Evolutionary conservation across 2,329 filamentous ascomycete genomes (phyloP).

Genomic region (Colletotrichum sp.): DNA sequence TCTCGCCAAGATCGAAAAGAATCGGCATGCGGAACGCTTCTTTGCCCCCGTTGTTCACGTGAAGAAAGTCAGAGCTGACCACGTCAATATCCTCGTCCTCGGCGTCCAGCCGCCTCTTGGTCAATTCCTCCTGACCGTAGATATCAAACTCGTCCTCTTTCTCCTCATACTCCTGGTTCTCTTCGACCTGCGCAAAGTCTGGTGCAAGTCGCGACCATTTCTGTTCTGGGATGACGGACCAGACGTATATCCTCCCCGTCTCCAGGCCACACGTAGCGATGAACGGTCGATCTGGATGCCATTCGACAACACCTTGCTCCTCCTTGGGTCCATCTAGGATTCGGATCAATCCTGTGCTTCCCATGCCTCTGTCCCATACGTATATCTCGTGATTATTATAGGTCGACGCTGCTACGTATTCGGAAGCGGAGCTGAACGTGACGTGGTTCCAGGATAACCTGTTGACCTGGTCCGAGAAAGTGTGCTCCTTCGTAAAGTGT

Average conservation of each 20-base stretch:
- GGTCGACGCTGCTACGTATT: constrained; percentile 95
- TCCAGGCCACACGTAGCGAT: constrained; percentile 92
- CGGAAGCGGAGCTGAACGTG: constrained; percentile 90
- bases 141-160: constrained; percentile 98
- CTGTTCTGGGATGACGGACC: constrained; percentile 94
- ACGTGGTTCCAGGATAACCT: constrained; percentile 96
- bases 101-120: constrained; percentile 85
- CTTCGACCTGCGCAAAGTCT: constrained; percentile 96
- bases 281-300: constrained; percentile 89
- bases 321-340: constrained; percentile 97
- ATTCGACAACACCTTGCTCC: constrained; percentile 95
- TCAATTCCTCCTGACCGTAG: constrained; percentile 91
- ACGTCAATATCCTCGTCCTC: constrained; percentile 97
- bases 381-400: constrained; percentile 99
- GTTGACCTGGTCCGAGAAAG: constrained; percentile 98
- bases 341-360: constrained; percentile 78
- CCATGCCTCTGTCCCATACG: constrained; percentile 94
- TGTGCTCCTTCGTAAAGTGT: constrained; percentile 91
- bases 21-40: constrained; percentile 85
- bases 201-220: constrained; percentile 97
- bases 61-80: constrained; percentile 70
- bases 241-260: constrained; percentile 91
- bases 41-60: constrained; percentile 54
- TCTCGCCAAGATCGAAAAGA: constrained; percentile 89
- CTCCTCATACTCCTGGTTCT: constrained; percentile 97